Base-by-base conservation (phyloP, 768 basidiomycete species). In the Tulasnella sp. region DNA sequence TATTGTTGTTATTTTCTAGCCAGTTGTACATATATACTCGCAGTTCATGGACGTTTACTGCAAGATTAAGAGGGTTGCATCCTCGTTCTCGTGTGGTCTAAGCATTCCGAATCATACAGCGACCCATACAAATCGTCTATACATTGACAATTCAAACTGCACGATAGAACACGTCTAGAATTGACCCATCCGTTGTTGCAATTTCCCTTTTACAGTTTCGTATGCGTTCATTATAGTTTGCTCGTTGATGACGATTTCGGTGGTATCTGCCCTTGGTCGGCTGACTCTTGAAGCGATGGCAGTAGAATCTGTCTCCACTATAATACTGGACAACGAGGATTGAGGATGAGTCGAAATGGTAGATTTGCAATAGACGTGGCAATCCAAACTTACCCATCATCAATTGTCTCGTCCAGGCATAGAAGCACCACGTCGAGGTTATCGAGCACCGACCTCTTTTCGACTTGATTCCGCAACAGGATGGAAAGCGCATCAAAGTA, bases 161-260 rank as follows among this genome's bases (percentile, higher is more conserved):
- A n/a, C n/a, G n/a, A n/a, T n/a, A n/a, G n/a, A n/a, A n/a, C n/a
- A 25, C 39, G 16, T 29, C 25, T 75, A 87, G 53, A 86, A 70
- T 59, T 84, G 82, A 25, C 81, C 78, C 59, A 90, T 85, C 61
- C 82, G 73, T 64, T 85, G 81, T 61, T 82, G 79, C 68, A 90
- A 78, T 70, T 77, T 80, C 61, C 87, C 86, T 65, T 79, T 82
- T 56, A 90, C 79, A 0, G 84, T 86, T 70, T 85, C 79, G 70
- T 92, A 95, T 27, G 92, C 92, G 62, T 72, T 91, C 75, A 93
- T 74, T 54, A 95, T 73, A 7, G 90, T 92, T 69, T 95, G 91
- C 69, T 99, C 95, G 72, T 99, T 96, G 72, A 99, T 93, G 56
- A 92, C 83, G 57, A 99, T 95, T 59, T 98, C 92, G 32, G 83